Evolutionary conservation across 2,329 filamentous ascomycete genomes (phyloP).

Genomic region (Colletotrichum spaethianum): DNA sequence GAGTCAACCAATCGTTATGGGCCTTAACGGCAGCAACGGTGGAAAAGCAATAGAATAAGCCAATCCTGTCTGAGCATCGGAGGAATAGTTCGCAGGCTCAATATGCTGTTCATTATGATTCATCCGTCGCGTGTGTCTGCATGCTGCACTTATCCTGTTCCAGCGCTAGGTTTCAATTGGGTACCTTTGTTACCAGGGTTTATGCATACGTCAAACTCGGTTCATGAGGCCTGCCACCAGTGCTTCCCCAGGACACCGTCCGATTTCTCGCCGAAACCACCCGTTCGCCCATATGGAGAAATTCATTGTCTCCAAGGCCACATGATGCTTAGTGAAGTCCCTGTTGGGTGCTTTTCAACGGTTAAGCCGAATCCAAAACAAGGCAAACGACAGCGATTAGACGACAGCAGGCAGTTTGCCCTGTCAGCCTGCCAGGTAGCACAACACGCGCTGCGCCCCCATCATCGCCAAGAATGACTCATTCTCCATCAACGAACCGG

Average conservation of each 20-base stretch:
- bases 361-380: neutral
- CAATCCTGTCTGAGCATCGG: neutral
- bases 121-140: neutral
- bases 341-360: neutral
- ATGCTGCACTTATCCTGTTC: neutral
- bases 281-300: neutral
- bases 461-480: constrained; percentile 37
- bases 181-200: no score
- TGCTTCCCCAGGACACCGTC: neutral
- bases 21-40: neutral
- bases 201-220: neutral
- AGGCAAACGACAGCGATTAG: neutral
- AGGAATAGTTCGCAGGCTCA: neutral
- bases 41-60: neutral
- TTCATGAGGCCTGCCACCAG: no score
- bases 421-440: constrained; percentile 33
- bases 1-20: constrained; percentile 8
- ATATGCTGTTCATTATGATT: neutral
- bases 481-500: constrained; percentile 1
- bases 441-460: constrained; percentile 23
- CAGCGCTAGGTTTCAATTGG: no score
- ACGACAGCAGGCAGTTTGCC: neutral
- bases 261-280: neutral
- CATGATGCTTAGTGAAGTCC: neutral
- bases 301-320: neutral